Conservation (phyloP, 495 filamentous ascomycete genomes). For the Talaromyces trachyspermus region DNA sequence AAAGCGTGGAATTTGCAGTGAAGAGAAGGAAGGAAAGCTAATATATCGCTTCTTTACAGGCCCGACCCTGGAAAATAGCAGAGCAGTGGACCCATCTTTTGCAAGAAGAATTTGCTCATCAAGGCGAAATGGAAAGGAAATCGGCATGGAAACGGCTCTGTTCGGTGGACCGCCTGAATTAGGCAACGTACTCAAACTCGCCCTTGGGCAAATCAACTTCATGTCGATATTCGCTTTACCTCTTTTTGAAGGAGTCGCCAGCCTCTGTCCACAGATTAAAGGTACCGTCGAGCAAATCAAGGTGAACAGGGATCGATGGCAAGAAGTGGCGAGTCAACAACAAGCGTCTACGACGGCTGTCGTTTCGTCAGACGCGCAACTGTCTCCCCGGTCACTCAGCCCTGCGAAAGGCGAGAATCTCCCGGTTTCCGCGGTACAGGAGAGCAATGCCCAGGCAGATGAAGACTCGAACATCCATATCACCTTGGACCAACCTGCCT, state of each 20-base stretch:
- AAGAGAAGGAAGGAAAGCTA: too few species aligned
- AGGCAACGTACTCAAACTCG: conserved; percentile 74
- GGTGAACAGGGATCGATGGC: conserved; percentile 66
- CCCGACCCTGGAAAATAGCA: conserved; percentile 74
- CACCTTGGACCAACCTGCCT: conserved; percentile 3
- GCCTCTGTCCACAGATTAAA: conserved; percentile 73
- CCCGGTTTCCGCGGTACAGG: conserved; percentile 2
- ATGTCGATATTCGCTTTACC: conserved; percentile 93
- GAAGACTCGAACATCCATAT: conserved; percentile 2
- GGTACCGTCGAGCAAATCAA: conserved; percentile 78
- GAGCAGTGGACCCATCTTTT: conserved; percentile 82
- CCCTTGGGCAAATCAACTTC: conserved; percentile 82
- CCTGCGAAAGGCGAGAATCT: not conserved
- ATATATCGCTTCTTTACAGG: conserved; percentile 42
- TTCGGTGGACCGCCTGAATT: conserved; percentile 76
- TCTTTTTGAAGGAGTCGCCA: conserved; percentile 76
- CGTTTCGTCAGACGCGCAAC: not conserved
- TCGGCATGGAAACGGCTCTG: conserved; percentile 77
- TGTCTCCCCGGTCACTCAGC: conserved; percentile 6
- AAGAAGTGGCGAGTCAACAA: conserved; percentile 53
- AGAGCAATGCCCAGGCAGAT: not conserved
- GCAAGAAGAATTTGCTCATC: conserved; percentile 87
- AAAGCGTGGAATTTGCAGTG: too few species aligned
- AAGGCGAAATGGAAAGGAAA: conserved; percentile 85
- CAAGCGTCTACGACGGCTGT: conserved; percentile 12